A percentile compares a stretch with the other conserved stretches of the same genome.
Evolutionary conservation across 345 rosid genomes (phyloP).

Genomic region (Toxicodendron radicans): DNA sequence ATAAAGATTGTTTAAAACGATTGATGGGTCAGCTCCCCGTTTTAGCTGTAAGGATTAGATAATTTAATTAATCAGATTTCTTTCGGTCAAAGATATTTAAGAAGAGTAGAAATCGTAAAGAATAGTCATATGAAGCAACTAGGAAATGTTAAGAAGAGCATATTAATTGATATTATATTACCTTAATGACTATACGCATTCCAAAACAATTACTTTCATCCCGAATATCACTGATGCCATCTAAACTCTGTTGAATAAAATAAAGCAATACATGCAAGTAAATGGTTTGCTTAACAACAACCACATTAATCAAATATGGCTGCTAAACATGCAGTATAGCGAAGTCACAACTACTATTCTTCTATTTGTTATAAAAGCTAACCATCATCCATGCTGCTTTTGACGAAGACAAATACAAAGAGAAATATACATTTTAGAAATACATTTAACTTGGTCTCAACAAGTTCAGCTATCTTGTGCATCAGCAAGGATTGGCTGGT

Average conservation of each 20-base stretch:
- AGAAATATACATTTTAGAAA: neutral
- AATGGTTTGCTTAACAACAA: no score
- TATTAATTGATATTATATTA: slow-evolving; percentile 24
- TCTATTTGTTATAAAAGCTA: neutral
- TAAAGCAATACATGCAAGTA: neutral
- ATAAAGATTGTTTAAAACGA: slow-evolving; percentile 81
- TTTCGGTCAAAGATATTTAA: neutral
- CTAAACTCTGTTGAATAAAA: slow-evolving; percentile 59
- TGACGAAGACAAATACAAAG: neutral
- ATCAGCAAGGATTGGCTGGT: slow-evolving; percentile 89
- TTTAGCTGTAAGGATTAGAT: slow-evolving; percentile 55
- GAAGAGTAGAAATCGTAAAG: neutral
- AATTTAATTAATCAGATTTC: neutral
- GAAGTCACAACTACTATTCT: neutral
- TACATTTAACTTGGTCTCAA: slow-evolving; percentile 71
- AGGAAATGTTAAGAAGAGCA: slow-evolving; percentile 6
- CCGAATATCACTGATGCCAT: slow-evolving; percentile 91
- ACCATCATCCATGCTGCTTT: neutral
- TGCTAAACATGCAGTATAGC: no score
- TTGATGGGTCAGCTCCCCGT: slow-evolving; percentile 79
- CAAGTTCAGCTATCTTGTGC: slow-evolving; percentile 97
- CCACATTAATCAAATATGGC: no score
- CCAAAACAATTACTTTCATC: slow-evolving; percentile 97
- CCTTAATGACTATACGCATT: slow-evolving; percentile 96
- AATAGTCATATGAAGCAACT: slow-evolving; percentile 3